A percentile compares a stretch with the other conserved stretches of the same genome.
Evolutionary conservation across 257 asterid genomes (phyloP).

Genomic region (Leptodermis oblonga): DNA sequence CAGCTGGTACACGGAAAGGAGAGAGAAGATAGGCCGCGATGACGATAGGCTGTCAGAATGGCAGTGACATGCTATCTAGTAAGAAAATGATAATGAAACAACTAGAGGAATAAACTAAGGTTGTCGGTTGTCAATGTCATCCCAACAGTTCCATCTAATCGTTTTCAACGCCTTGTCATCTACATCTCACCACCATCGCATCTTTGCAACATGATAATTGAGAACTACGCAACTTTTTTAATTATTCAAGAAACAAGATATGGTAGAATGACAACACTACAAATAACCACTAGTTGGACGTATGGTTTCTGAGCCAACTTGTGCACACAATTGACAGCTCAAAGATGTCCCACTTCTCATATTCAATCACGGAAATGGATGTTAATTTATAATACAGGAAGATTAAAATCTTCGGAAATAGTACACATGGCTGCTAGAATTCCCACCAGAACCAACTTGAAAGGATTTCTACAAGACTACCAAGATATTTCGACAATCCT

Average conservation of each 20-base stretch:
- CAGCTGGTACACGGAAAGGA: too few relatives aligned
- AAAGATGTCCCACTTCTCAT: neutral
- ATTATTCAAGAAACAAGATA: neutral
- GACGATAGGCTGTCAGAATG: neutral
- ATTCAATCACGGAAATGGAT: neutral
- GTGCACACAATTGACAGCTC: neutral
- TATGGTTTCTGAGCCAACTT: neutral
- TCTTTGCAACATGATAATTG: neutral
- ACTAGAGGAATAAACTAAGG: neutral
- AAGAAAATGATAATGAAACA: neutral
- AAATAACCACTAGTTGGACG: neutral
- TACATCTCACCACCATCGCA: neutral
- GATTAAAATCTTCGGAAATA: slow-evolving; percentile 2
- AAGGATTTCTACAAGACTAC: slow-evolving; percentile 14
- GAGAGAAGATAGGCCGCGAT: too few relatives aligned
- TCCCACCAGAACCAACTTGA: slow-evolving; percentile 16
- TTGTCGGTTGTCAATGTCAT: neutral
- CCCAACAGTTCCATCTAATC: neutral
- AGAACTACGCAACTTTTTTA: neutral
- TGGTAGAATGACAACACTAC: neutral
- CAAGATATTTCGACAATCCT: neutral
- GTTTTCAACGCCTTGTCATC: neutral
- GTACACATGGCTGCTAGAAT: neutral
- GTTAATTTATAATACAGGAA: slow-evolving; percentile 7
- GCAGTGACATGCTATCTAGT: neutral